Base-by-base conservation (phyloP, 140 eudicot genomes). In the Cichorium intybus region DNA sequence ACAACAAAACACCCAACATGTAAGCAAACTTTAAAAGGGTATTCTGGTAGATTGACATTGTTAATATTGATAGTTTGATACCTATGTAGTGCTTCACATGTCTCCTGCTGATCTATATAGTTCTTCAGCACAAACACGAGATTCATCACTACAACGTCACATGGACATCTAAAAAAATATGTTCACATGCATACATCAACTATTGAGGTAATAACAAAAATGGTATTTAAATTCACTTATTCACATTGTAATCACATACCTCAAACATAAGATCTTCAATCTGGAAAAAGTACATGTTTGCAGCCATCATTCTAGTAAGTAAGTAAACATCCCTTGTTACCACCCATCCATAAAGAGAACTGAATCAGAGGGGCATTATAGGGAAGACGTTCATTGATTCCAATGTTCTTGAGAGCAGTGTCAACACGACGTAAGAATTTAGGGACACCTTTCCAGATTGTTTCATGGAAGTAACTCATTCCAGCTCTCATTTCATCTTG, bases 241-340 rank as follows among this genome's bases (percentile, higher is more conserved):
- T 43, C 1, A 11, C 2, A 41, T n/a, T n/a, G n/a, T 41, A 41
- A 10, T 55, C 2, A 24, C 60, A 73, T 37, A 91, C 98, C 96
- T 92, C 98, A 73, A 92, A 85, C 96, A 92, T 92, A 51, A 92
- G 93, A 64, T 92, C 96, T 83, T 92, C 98, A 20, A 92, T 88
- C 69, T 88, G 96, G 39, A 96, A 88, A 64, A 85, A 92, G 80
- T 92, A 92, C 78, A 92, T 75, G 78, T 92, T 92, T 67, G 96
- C 91, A 62, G 98, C 95, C 98, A 92, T 92, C 98, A 92, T 88
- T 70, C 98, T 78, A 6, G 98, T 96, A 60, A 92, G 79, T 60
- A 92, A 75, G 83, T 96, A 92, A 16, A 92, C 98, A 73, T 92
- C 96, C 66, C 98, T 80, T 14, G 98, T 92, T 15, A 92, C 98